A percentile compares a stretch with the other conserved stretches of the same genome.
Conservation (phyloP, 352 stramenopile species). For the Aphanomyces astaci region DNA sequence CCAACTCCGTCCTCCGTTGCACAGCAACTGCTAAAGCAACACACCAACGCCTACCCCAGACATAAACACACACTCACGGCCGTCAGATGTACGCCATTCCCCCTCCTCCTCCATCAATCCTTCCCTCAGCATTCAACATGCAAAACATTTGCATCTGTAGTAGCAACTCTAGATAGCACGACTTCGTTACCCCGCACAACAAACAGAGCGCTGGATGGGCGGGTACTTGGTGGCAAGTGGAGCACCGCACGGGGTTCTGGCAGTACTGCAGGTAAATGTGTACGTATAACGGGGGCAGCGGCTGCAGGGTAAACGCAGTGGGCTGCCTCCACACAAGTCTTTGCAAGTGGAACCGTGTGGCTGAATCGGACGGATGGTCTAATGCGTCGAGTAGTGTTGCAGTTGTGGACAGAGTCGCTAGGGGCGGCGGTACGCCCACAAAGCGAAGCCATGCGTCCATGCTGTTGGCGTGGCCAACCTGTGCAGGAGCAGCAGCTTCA, state of each 20-base stretch:
- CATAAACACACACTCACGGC: too few relatives aligned
- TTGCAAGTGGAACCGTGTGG: not conserved
- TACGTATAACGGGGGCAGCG: constrained; percentile 70
- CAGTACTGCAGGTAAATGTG: constrained; percentile 76
- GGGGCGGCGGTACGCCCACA: not conserved
- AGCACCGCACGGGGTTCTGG: constrained; percentile 48
- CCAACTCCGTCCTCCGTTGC: constrained; percentile 47
- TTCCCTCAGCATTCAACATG: too few relatives aligned
- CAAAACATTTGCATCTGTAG: too few relatives aligned
- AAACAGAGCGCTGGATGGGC: constrained; percentile 70
- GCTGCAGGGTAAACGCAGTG: not conserved
- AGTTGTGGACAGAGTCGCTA: too few relatives aligned
- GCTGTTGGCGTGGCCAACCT: not conserved
- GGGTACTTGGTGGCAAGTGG: constrained; percentile 47
- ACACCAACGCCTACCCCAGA: constrained; percentile 33
- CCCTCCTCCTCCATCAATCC: too few relatives aligned
- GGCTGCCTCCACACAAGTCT: not conserved
- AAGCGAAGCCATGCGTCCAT: not conserved
- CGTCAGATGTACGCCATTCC: too few relatives aligned
- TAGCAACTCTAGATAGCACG: too few relatives aligned
- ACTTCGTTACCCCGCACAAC: constrained; percentile 59
- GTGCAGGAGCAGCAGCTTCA: not conserved
- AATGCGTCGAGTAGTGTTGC: too few relatives aligned
- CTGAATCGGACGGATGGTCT: not conserved
- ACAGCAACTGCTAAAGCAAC: constrained; percentile 70